phyloP scores from a whole-genome alignment of 2,329 filamentous ascomycete genomes.

The Berkeleyomyces basicola region DNA sequence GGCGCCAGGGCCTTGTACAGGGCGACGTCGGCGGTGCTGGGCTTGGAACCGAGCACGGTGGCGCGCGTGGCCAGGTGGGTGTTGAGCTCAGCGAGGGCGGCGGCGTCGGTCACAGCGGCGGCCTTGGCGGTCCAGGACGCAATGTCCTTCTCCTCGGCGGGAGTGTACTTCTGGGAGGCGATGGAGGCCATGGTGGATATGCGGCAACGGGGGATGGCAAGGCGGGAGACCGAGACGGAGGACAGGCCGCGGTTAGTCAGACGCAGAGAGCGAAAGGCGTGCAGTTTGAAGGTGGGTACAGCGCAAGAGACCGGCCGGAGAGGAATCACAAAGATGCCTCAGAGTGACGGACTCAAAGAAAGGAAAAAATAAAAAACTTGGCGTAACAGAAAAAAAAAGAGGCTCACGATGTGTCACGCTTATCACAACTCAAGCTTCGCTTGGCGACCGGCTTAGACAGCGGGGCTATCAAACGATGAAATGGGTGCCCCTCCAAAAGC shows the following conservation, averaged over 20 bases:
- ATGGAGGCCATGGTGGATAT: slow-evolving; percentile 46
- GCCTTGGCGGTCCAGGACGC: slow-evolving; percentile 62
- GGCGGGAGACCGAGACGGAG: slow-evolving; percentile 20
- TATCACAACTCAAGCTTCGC: slow-evolving; percentile 5
- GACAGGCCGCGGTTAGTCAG: slow-evolving; percentile 22
- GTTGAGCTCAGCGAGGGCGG: slow-evolving; percentile 63
- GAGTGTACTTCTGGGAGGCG: slow-evolving; percentile 51
- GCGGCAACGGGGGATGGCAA: slow-evolving; percentile 15
- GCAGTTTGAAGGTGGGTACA: slow-evolving; percentile 25
- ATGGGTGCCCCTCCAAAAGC: slow-evolving; percentile 11
- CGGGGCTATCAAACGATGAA: background rate
- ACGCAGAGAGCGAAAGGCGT: slow-evolving; percentile 24
- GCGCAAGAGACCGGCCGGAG: slow-evolving; percentile 24
- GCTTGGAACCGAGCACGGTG: slow-evolving; percentile 77
- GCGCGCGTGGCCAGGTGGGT: slow-evolving; percentile 74
- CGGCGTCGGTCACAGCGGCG: slow-evolving; percentile 34
- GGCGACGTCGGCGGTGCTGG: slow-evolving; percentile 71
- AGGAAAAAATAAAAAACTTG: background rate
- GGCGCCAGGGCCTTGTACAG: slow-evolving; percentile 67
- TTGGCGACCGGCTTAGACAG: background rate
- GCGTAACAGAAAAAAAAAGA: background rate
- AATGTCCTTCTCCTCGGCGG: slow-evolving; percentile 71
- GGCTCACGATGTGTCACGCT: slow-evolving; percentile 9
- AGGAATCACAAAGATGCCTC: slow-evolving; percentile 24
- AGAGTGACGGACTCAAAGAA: slow-evolving; percentile 1